Base-by-base conservation (phyloP, 2,329 filamentous ascomycete genomes). In the Grosmannia serpens region DNA sequence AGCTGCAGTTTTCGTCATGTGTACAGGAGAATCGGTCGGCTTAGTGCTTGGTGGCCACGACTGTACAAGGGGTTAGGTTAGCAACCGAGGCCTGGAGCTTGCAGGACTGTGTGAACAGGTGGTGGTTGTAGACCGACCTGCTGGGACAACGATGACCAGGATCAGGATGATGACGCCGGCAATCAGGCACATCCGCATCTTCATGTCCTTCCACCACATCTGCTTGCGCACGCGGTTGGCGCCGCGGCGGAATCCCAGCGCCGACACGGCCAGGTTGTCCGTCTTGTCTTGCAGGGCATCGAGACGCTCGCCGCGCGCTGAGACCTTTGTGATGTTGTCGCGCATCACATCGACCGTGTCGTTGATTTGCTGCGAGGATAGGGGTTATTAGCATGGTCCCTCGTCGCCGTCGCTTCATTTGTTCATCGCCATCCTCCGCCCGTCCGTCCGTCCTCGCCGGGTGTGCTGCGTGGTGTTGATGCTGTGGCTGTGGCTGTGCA, bases 121-220 rank as follows among this genome's bases (percentile, higher is more conserved):
- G 31, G 27, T 13, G 13, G 15, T 4, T 4, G 52, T 15, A 52
- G 33, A 74, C 85, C 70, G 84, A 96, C 92, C 90, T 66, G 87
- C 81, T 65, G 94, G 94, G 66, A 97, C 85, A 70, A 99, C 94
- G 72, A 99, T 97, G 73, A 99, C 83, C 66, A 95, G 77, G 65
- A 99, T 82, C 67, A 99, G 80, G 66, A 97, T 82, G 72, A 97
- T 87, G 74, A 99, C 88, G 69, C 91, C 94, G 60, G 86, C 80
- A 70, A 95, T 88, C 67, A 99, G 79, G 77, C 92, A 97, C 80
- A 96, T 94, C 74, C 94, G 86, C 94, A 99, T 99, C 85, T 97
- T 97, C 90, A 96, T 95, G 71, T 97, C 92, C 83, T 97, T 97
- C 92, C 91, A 97, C 92, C 92, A 97, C 92, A 97, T 97, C 75